These are phyloP conservation scores for Podosphaera leucotricha DNA, from an alignment of 2,329 filamentous ascomycete genomes.

Conservation along the genomic window DNA sequence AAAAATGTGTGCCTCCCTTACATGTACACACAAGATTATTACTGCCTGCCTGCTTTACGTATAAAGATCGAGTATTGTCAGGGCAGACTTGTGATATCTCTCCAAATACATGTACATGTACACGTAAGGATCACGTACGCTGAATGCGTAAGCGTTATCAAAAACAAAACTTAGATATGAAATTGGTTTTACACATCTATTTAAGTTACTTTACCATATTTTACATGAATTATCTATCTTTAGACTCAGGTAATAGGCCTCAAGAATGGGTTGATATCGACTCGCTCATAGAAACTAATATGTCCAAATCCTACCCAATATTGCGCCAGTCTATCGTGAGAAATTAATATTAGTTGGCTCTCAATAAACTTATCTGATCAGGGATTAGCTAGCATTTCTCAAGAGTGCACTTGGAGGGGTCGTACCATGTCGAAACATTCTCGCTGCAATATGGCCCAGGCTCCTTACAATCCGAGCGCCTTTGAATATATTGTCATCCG, in stretches of 20 bases:
- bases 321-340: conserved; percentile 53
- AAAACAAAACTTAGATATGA: no score
- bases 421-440: conserved; percentile 50
- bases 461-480: conserved; percentile 52
- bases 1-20: no score
- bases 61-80: no score
- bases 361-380: conserved; percentile 45
- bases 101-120: no score
- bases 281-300: conserved; percentile 35
- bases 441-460: conserved; percentile 52
- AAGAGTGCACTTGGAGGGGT: background rate
- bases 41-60: no score
- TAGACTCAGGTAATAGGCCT: conserved; percentile 2
- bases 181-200: no score
- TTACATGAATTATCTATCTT: no score
- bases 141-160: no score
- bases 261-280: conserved; percentile 31
- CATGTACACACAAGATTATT: no score
- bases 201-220: no score
- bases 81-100: no score
- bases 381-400: conserved; percentile 7
- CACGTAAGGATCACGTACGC: no score
- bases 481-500: conserved; percentile 43
- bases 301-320: conserved; percentile 48
- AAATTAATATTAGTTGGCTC: conserved; percentile 56